Evolutionary conservation across 1,284 basidiomycete species (phyloP).

Genomic region (Sporisorium exsertum): DNA sequence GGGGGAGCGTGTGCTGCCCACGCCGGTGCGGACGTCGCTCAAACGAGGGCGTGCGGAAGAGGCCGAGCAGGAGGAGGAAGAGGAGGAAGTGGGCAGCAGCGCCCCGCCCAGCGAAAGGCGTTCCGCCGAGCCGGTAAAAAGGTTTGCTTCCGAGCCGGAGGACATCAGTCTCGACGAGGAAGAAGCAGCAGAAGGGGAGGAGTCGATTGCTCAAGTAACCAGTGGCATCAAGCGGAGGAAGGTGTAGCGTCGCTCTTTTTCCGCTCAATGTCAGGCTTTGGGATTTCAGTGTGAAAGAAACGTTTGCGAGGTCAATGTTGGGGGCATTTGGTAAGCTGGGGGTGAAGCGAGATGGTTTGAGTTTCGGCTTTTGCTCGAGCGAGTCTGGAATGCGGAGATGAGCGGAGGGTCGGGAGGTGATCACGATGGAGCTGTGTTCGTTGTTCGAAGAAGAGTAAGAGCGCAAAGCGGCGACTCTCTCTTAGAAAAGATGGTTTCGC

Average conservation of each 20-base stretch:
- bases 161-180: background rate
- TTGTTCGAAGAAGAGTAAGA: too few species aligned
- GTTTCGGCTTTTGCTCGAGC: too few species aligned
- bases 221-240: conserved; percentile 19
- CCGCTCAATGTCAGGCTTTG: background rate
- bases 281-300: background rate
- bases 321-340: too few species aligned
- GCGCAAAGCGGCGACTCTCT: too few species aligned
- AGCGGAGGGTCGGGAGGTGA: too few species aligned
- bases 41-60: conserved; percentile 26
- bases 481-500: too few species aligned
- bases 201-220: background rate
- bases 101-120: conserved; percentile 23
- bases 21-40: conserved; percentile 14
- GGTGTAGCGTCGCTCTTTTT: background rate
- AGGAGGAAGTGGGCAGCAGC: conserved; percentile 17
- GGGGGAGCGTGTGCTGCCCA: conserved; percentile 20
- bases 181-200: conserved; percentile 12
- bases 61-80: conserved; percentile 10
- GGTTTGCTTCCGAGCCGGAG: conserved; percentile 14
- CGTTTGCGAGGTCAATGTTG: too few species aligned
- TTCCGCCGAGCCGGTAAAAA: conserved; percentile 18
- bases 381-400: too few species aligned
- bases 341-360: too few species aligned
- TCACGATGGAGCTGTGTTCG: too few species aligned